Conservation (phyloP, 805 yeast genomes). For the Yarrowia sp. region DNA sequence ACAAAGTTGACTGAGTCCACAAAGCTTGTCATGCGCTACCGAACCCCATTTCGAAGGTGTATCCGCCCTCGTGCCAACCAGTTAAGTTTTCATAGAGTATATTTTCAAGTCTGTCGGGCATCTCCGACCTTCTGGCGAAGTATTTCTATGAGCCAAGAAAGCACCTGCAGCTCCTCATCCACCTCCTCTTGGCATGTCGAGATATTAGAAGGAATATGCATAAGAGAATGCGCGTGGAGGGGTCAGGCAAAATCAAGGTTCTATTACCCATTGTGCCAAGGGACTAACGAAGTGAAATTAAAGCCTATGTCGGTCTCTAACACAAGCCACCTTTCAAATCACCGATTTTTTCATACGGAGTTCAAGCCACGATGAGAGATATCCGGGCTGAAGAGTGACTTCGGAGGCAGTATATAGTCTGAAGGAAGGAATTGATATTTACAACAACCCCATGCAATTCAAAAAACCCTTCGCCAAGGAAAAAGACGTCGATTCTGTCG, state of each 20-base stretch:
- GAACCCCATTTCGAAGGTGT: background rate
- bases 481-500: background rate
- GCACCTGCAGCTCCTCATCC: background rate
- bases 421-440: background rate
- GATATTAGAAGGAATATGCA: background rate
- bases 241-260: background rate
- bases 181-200: slow-evolving; percentile 12
- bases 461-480: background rate
- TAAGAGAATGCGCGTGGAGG: background rate
- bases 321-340: background rate
- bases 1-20: background rate
- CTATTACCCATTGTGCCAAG: background rate
- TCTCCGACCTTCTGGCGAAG: too few relatives aligned
- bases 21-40: background rate
- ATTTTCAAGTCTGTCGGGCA: too few relatives aligned
- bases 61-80: background rate
- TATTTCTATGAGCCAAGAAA: background rate
- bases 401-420: background rate
- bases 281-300: background rate
- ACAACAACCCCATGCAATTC: background rate
- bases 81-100: too few relatives aligned
- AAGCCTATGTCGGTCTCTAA: background rate
- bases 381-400: slow-evolving; percentile 5
- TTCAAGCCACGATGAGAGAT: background rate
- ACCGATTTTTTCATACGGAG: background rate